phyloP scores from a whole-genome alignment of 2,329 filamentous ascomycete genomes.

The Penicillium griseofulvum region DNA sequence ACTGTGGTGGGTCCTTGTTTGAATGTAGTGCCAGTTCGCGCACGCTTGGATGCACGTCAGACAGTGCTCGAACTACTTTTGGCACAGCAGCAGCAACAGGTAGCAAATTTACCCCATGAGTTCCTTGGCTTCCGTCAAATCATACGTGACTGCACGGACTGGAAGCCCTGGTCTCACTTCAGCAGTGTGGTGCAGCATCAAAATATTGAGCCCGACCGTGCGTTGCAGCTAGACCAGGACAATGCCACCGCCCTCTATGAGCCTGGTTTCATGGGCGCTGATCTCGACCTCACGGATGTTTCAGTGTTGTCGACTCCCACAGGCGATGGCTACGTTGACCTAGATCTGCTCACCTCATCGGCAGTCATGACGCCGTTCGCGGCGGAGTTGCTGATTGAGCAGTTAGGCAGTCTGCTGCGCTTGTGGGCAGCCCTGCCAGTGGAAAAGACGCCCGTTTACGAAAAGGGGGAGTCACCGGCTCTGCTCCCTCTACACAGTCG shows the following conservation, averaged over 20 bases:
- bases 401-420: background rate
- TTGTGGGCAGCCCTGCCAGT: background rate
- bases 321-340: background rate
- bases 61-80: constrained; percentile 49
- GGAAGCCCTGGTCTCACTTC: constrained; percentile 55
- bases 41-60: constrained; percentile 13
- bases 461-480: background rate
- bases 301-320: background rate
- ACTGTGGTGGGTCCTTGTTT: constrained; percentile 28
- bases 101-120: constrained; percentile 50
- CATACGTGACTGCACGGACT: constrained; percentile 54
- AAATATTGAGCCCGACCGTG: constrained; percentile 21
- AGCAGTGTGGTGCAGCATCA: constrained; percentile 57
- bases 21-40: constrained; percentile 28
- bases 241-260: background rate
- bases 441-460: background rate
- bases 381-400: background rate
- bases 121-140: constrained; percentile 54
- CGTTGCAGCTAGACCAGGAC: background rate
- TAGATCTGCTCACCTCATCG: constrained; percentile 1
- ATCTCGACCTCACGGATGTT: constrained; percentile 2
- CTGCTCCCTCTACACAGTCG: background rate
- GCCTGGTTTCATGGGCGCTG: constrained; percentile 1
- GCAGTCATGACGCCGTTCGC: background rate
- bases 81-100: constrained; percentile 51